Evolutionary conservation across 495 filamentous ascomycete species (phyloP).

Genomic region (Hypoxylon lienhwacheense): DNA sequence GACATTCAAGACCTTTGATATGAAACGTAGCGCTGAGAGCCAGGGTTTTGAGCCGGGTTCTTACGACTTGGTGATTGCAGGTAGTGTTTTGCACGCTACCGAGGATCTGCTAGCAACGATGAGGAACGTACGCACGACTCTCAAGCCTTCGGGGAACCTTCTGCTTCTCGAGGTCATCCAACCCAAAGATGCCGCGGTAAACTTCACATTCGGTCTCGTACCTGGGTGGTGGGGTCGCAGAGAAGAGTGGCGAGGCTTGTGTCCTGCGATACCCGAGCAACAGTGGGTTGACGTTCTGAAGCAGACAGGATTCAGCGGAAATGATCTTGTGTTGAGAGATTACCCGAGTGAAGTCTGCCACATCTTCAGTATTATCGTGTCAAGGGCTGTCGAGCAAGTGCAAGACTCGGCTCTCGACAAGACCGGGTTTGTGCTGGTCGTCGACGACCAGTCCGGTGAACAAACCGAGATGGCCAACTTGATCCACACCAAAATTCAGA

Average conservation of each 20-base stretch:
- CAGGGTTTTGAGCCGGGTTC: constrained; percentile 39
- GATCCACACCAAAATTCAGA: constrained; percentile 6
- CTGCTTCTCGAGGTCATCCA: constrained; percentile 42
- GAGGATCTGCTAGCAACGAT: constrained; percentile 41
- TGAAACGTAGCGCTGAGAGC: constrained; percentile 29
- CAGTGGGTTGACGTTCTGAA: constrained; percentile 48
- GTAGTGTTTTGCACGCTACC: constrained; percentile 55
- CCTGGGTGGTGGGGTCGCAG: constrained; percentile 56
- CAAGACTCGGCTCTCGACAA: constrained; percentile 3
- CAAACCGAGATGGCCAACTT: constrained; percentile 21
- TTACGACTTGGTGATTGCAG: constrained; percentile 51
- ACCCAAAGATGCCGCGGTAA: constrained; percentile 36
- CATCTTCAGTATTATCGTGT: constrained; percentile 51
- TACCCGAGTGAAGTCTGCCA: constrained; percentile 26
- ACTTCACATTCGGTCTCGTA: constrained; percentile 47
- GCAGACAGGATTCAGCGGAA: constrained; percentile 48
- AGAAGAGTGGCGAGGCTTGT: constrained; percentile 32
- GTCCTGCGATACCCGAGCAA: constrained; percentile 41
- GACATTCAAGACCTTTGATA: constrained; percentile 40
- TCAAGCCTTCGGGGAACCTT: constrained; percentile 45
- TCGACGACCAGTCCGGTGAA: constrained; percentile 20
- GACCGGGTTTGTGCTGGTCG: constrained; percentile 13
- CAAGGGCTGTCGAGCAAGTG: constrained; percentile 22
- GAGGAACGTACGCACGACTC: constrained; percentile 39
- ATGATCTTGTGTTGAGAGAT: constrained; percentile 42